A percentile compares a stretch with the other conserved stretches of the same genome.
Evolutionary conservation across 2,329 filamentous ascomycete genomes (phyloP).

Genomic region (Penicillium sp.): DNA sequence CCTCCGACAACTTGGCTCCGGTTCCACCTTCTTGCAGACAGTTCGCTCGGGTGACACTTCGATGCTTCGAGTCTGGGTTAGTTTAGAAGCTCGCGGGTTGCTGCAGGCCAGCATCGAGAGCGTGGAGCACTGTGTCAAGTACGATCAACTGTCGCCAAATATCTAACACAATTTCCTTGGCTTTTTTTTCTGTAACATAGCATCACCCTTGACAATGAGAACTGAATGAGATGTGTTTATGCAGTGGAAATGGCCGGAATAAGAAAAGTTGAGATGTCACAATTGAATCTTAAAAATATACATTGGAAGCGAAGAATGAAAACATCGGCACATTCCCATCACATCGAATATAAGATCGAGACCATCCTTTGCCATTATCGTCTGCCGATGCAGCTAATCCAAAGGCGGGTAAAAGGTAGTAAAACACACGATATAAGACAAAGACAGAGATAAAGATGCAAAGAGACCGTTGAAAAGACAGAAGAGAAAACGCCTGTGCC

Average conservation of each 20-base stretch:
- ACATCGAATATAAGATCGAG: not conserved
- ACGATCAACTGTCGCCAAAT: constrained; percentile 82
- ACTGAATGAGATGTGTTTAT: not conserved
- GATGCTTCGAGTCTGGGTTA: constrained; percentile 88
- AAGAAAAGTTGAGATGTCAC: not conserved
- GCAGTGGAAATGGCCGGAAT: not conserved
- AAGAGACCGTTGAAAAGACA: constrained; percentile 6
- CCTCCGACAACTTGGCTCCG: constrained; percentile 73
- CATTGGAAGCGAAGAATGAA: not conserved
- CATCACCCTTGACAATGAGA: not conserved
- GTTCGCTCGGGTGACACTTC: constrained; percentile 68
- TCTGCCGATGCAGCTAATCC: constrained; percentile 6
- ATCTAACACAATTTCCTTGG: constrained; percentile 48
- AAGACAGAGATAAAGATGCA: constrained; percentile 5
- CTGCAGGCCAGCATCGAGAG: constrained; percentile 86
- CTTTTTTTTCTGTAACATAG: constrained; percentile 9
- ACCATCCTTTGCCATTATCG: constrained; percentile 10
- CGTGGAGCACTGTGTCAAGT: constrained; percentile 84
- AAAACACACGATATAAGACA: constrained; percentile 10
- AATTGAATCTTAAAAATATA: not conserved
- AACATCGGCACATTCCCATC: not conserved
- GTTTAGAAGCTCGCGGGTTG: constrained; percentile 81
- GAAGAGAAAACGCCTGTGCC: constrained; percentile 24
- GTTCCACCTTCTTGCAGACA: constrained; percentile 51
- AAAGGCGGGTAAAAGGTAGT: not conserved